Conservation (phyloP, 2,329 filamentous ascomycete species). For the Cytospora paraplurivora region DNA sequence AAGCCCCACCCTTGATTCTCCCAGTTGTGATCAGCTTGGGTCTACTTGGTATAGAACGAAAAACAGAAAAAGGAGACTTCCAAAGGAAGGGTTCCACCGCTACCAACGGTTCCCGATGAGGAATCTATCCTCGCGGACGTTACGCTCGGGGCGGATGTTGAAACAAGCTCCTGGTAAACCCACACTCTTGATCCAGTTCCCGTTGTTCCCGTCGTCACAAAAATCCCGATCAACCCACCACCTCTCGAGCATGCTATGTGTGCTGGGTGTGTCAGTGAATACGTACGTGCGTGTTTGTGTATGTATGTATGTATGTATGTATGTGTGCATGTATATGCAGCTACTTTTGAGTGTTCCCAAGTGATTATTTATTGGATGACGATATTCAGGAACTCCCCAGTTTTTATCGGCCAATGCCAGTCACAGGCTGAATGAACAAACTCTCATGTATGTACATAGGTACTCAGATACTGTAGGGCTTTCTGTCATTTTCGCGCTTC, state of each 20-base stretch:
- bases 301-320: not conserved
- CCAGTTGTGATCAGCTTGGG: not conserved
- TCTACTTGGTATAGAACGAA: not conserved
- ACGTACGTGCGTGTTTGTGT: not conserved
- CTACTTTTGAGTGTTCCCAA: no score
- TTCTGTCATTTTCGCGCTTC: no score
- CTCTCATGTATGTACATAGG: no score
- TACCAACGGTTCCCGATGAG: slow-evolving; percentile 22
- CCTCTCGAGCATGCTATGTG: not conserved
- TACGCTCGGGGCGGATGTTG: slow-evolving; percentile 16
- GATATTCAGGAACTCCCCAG: no score
- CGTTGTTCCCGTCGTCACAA: slow-evolving; percentile 5
- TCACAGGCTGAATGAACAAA: no score
- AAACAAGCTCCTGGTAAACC: slow-evolving; percentile 24
- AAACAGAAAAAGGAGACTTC: not conserved
- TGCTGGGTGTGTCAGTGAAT: not conserved
- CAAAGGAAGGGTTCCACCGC: not conserved
- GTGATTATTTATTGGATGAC: no score
- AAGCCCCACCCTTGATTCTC: not conserved
- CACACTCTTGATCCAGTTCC: slow-evolving; percentile 11
- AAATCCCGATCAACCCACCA: not conserved
- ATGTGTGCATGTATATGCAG: not conserved
- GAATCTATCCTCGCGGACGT: not conserved
- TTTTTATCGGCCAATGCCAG: no score
- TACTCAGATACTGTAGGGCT: no score